These are phyloP conservation scores for Lachancea sp. DNA, from an alignment of 805 yeast species.

Conservation along the genomic window DNA sequence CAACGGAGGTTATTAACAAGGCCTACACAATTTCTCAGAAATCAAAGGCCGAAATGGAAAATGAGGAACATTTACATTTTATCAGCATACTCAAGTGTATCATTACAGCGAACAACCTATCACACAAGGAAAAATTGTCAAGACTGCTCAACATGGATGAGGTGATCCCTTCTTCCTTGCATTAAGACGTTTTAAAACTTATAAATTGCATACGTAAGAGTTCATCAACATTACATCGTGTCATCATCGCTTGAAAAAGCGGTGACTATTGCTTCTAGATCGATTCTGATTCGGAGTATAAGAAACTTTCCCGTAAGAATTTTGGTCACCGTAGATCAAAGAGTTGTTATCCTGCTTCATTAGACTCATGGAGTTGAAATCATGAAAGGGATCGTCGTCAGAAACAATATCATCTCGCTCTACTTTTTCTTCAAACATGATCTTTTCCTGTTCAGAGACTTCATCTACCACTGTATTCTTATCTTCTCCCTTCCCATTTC, in stretches of 20 bases:
- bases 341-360: conserved; percentile 61
- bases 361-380: conserved; percentile 79
- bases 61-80: conserved; percentile 1
- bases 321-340: conserved; percentile 42
- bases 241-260: conserved; percentile 29
- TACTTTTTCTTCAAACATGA: conserved; percentile 30
- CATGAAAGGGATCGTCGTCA: conserved; percentile 69
- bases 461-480: conserved; percentile 15
- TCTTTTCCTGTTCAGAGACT: conserved; percentile 22
- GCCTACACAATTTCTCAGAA: conserved; percentile 36
- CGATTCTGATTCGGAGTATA: conserved; percentile 36
- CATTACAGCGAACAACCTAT: neutral
- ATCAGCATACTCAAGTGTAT: neutral
- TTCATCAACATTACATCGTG: neutral
- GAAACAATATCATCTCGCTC: conserved; percentile 34
- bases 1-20: conserved; percentile 37
- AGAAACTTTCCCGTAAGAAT: conserved; percentile 37
- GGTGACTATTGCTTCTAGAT: conserved; percentile 36
- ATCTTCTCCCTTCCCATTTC: conserved; percentile 17
- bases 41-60: conserved; percentile 3
- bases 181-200: neutral
- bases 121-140: neutral
- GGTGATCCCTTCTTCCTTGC: neutral
- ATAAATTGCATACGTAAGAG: neutral
- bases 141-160: neutral